A percentile compares a stretch with the other conserved stretches of the same genome.
phyloP scores from a whole-genome alignment of 306 rosid species.

The Vachellia collinsii region DNA sequence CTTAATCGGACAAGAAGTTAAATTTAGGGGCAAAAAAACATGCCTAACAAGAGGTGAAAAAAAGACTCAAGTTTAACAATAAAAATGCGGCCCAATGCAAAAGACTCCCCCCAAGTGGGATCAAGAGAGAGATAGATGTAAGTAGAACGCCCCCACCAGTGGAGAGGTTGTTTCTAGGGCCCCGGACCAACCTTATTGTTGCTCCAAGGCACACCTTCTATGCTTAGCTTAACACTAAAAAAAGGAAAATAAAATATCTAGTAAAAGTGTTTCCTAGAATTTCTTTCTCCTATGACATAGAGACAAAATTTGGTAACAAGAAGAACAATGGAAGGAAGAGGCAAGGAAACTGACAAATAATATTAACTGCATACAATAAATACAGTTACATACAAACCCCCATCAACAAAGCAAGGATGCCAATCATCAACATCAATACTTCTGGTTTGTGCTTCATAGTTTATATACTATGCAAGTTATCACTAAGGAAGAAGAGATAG shows the following conservation, averaged over 20 bases:
- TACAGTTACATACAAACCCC: conserved; percentile 64
- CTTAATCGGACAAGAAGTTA: too few species aligned
- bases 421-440: conserved; percentile 80
- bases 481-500: background rate
- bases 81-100: too few species aligned
- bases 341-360: conserved; percentile 15
- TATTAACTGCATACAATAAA: conserved; percentile 65
- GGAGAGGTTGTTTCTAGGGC: too few species aligned
- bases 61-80: background rate
- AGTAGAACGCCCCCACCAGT: too few species aligned
- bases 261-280: background rate
- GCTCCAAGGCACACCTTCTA: too few species aligned
- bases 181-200: too few species aligned
- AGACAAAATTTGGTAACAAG: background rate
- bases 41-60: background rate
- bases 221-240: background rate
- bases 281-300: background rate
- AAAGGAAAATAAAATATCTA: background rate
- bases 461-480: background rate
- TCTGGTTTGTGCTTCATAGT: conserved; percentile 34
- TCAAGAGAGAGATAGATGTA: too few species aligned
- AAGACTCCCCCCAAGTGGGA: too few species aligned
- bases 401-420: conserved; percentile 75
- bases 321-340: background rate
- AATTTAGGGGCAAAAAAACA: background rate